Base-by-base conservation (phyloP, 2,329 filamentous ascomycete genomes). In the Xylariaceae sp. region DNA sequence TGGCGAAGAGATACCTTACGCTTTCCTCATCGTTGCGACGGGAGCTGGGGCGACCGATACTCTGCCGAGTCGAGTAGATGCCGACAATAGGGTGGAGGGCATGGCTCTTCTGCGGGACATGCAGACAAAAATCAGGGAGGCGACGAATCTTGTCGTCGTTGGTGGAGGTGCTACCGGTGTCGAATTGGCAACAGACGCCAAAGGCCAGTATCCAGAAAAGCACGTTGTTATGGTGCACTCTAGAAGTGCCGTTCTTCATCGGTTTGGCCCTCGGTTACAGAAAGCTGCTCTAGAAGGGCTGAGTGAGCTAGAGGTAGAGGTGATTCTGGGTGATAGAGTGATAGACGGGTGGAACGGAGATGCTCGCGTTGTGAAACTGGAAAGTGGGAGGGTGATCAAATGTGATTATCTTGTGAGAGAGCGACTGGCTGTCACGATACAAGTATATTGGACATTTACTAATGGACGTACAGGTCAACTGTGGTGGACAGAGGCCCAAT, bases 121-220 rank as follows among this genome's bases (percentile, higher is more conserved):
- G 63, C 81, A 82, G 64, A 57, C 60, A 1, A 66, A 66, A 2
- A 75, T 84, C 45, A 69, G 69, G 39, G 58, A 61, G 0, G 73
- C 78, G 1, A 63, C 63, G 12, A 71, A 69, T 31, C 57, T 82
- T 6, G 76, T 80, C 2, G 72, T 82, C 0, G 72, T 81, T 0
- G 83, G 83, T 2, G 82, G 81, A 0, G 83, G 83, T 2, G 81
- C 83, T 1, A 83, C 82, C 0, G 83, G 83, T 1, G 78, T 86
- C 0, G 80, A 86, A 65, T 67, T 86, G 33, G 82, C 81, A 0
- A 75, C 80, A 0, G 83, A 87, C 60, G 77, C 80, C 10, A 84
- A 83, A 64, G 72, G 72, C 5, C 63, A 70, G 10, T 83, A 81
- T 56, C 80, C 81, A 0, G 72, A 77, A 6, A 86, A 86, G 66